phyloP scores from a whole-genome alignment of 345 rosid genomes.

The Carallia brachiata region DNA sequence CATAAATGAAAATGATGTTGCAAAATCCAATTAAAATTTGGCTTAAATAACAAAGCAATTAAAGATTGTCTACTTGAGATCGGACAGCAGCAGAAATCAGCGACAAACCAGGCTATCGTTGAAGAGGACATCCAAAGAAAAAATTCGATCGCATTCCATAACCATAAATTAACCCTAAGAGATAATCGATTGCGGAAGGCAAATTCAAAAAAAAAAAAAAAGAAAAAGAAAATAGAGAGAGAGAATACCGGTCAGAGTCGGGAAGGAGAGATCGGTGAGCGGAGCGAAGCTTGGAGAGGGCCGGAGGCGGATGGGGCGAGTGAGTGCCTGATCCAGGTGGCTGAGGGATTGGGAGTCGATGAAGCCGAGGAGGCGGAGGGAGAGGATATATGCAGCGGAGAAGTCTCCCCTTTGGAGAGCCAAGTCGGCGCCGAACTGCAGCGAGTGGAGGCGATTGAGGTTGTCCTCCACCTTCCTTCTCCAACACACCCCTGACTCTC shows the following conservation, averaged over 20 bases:
- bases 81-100: too few relatives aligned
- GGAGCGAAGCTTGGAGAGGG: conserved; percentile 52
- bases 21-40: too few relatives aligned
- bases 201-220: not conserved
- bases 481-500: conserved; percentile 32
- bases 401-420: conserved; percentile 68
- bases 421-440: conserved; percentile 71
- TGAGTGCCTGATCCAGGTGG: conserved; percentile 52
- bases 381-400: conserved; percentile 64
- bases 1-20: not conserved
- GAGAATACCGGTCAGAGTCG: conserved; percentile 73
- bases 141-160: too few relatives aligned
- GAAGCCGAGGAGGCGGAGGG: conserved; percentile 86
- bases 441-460: conserved; percentile 83
- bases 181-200: too few relatives aligned
- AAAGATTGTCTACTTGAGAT: too few relatives aligned
- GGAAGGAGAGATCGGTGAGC: conserved; percentile 59
- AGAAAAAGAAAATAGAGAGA: not conserved
- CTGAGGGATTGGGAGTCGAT: conserved; percentile 69
- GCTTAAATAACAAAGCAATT: too few relatives aligned
- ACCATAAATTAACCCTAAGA: not conserved
- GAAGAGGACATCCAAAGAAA: too few relatives aligned
- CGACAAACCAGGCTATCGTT: not conserved
- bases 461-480: conserved; percentile 70
- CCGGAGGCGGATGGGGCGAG: conserved; percentile 71